phyloP scores from a whole-genome alignment of 2,329 filamentous ascomycete genomes.

The Aspergillus sp. region DNA sequence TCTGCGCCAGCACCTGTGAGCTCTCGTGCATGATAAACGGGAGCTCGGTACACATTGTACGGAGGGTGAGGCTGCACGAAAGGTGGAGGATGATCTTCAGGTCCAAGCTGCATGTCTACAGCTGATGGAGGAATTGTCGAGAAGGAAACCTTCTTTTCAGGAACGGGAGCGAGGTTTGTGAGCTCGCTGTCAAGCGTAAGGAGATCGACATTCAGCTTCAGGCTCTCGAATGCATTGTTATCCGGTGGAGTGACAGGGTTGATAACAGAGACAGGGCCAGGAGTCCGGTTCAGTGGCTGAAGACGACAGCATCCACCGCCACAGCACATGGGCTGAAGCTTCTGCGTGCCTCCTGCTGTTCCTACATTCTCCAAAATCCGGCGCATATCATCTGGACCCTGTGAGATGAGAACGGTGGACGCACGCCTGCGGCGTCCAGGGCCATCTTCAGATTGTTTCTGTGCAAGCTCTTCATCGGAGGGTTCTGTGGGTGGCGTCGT shows the following conservation, averaged over 20 bases:
- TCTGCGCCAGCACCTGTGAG: conserved; percentile 85
- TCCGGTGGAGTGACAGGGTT: conserved; percentile 63
- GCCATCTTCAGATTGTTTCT: conserved; percentile 19
- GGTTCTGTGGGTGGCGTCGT: conserved; percentile 46
- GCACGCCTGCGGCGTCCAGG: conserved; percentile 40
- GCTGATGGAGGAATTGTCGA: conserved; percentile 37
- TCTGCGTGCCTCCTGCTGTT: conserved; percentile 54
- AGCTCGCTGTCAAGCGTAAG: conserved; percentile 70
- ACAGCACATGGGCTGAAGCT: conserved; percentile 64
- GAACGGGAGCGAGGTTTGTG: conserved; percentile 69
- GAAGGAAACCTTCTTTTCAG: conserved; percentile 73
- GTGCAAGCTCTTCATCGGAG: conserved; percentile 32
- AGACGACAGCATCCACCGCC: conserved; percentile 65
- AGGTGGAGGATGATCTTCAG: conserved; percentile 67
- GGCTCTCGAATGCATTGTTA: conserved; percentile 79
- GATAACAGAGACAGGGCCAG: conserved; percentile 39
- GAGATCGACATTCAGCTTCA: conserved; percentile 73
- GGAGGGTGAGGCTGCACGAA: conserved; percentile 96
- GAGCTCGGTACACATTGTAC: conserved; percentile 88
- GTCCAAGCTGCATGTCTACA: conserved; percentile 33
- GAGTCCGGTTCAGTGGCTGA: conserved; percentile 52
- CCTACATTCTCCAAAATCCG: conserved; percentile 56
- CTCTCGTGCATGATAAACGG: conserved; percentile 78
- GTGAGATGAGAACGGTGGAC: conserved; percentile 54
- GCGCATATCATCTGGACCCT: conserved; percentile 59